phyloP scores from a whole-genome alignment of 176 grass and related monocot genomes.

The Eleusine coracana region DNA sequence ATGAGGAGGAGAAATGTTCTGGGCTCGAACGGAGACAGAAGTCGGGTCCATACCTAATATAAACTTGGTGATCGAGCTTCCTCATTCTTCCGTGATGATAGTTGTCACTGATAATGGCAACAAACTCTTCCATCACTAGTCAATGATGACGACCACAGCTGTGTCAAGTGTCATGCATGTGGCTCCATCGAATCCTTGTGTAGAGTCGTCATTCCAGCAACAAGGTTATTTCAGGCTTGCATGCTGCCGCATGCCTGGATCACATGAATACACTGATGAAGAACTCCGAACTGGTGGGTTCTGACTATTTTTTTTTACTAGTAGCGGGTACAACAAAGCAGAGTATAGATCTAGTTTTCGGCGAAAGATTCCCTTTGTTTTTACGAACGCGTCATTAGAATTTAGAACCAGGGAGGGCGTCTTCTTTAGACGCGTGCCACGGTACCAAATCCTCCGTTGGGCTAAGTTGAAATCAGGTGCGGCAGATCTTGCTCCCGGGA shows the following conservation, averaged over 20 bases:
- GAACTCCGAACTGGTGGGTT: background rate
- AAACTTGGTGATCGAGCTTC: background rate
- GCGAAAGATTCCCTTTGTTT: background rate
- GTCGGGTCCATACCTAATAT: background rate
- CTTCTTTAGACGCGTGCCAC: too few relatives aligned
- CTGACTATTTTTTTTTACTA: background rate
- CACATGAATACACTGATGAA: background rate
- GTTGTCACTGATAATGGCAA: background rate
- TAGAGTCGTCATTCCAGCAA: background rate
- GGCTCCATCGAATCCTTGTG: conserved; percentile 17
- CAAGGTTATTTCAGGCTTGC: background rate
- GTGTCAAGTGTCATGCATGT: background rate
- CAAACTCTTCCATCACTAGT: background rate
- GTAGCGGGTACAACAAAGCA: background rate
- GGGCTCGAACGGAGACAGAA: too few relatives aligned
- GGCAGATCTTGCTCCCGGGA: background rate
- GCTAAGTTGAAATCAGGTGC: background rate
- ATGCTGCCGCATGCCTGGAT: background rate
- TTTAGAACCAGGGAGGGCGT: too few relatives aligned
- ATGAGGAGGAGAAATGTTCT: background rate
- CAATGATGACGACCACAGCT: background rate
- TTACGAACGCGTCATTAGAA: background rate
- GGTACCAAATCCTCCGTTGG: background rate
- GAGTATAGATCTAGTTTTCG: background rate
- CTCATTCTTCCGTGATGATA: background rate